Evolutionary conservation across 805 yeast species (phyloP).

Genomic region (Kockiozyma suomiensis): DNA sequence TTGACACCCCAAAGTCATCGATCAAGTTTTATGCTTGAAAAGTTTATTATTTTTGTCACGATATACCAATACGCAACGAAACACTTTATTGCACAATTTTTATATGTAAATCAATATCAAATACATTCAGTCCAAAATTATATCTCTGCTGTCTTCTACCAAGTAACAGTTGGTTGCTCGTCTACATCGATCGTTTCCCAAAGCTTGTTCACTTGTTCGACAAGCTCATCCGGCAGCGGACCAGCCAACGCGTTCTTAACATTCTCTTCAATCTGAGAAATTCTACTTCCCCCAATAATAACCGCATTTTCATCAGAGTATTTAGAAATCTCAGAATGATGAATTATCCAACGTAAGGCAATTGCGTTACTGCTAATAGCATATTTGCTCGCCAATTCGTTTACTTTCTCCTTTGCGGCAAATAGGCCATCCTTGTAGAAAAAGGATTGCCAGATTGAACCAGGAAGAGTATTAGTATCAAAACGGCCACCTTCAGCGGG

Average conservation of each 20-base stretch:
- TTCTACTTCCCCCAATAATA: slow-evolving; percentile 35
- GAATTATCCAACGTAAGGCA: slow-evolving; percentile 36
- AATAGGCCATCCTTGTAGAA: slow-evolving; percentile 11
- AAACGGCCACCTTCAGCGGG: slow-evolving; percentile 10
- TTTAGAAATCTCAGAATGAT: slow-evolving; percentile 32
- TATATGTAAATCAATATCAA: too few relatives aligned
- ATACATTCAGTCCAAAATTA: too few relatives aligned
- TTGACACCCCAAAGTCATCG: too few relatives aligned
- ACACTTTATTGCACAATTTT: too few relatives aligned
- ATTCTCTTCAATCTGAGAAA: slow-evolving; percentile 34
- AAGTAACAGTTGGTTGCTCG: too few relatives aligned
- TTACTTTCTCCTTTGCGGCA: slow-evolving; percentile 4
- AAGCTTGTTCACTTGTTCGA: slow-evolving; percentile 24
- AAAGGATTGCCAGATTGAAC: not conserved
- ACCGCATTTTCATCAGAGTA: slow-evolving; percentile 34
- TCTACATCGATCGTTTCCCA: not conserved
- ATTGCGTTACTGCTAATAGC: slow-evolving; percentile 10
- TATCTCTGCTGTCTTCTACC: too few relatives aligned
- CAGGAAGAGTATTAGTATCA: not conserved
- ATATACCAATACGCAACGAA: too few relatives aligned
- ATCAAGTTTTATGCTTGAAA: too few relatives aligned
- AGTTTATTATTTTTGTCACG: too few relatives aligned
- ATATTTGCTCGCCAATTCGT: slow-evolving; percentile 1
- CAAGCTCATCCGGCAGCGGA: slow-evolving; percentile 34
- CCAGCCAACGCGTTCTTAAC: slow-evolving; percentile 33